Evolutionary conservation across 345 rosid genomes (phyloP).

Genomic region (Citropsis articulata): DNA sequence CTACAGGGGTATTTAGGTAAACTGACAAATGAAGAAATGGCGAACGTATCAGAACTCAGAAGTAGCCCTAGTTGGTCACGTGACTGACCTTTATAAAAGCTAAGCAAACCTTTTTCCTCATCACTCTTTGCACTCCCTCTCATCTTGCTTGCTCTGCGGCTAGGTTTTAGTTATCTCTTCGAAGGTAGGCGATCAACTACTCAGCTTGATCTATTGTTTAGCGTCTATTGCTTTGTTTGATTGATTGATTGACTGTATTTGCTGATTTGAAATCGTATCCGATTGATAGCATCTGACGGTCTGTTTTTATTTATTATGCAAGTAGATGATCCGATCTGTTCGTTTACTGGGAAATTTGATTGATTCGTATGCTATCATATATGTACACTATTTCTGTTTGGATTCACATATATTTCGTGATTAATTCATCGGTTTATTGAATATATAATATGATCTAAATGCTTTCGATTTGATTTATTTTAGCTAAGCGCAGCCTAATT

Average conservation of each 20-base stretch:
- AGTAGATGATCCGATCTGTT: background rate
- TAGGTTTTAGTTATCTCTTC: background rate
- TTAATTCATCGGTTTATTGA: background rate
- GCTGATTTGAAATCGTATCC: no score
- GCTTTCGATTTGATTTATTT: background rate
- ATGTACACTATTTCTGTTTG: background rate
- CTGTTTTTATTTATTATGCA: no score
- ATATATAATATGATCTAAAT: background rate
- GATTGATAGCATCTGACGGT: background rate
- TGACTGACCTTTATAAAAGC: background rate
- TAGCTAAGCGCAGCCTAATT: background rate
- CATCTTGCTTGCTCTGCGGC: background rate
- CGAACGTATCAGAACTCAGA: background rate
- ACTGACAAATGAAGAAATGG: background rate
- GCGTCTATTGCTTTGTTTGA: background rate
- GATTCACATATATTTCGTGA: background rate
- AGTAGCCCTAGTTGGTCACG: constrained; percentile 1
- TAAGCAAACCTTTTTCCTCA: background rate
- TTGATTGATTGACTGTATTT: background rate
- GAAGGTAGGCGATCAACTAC: background rate
- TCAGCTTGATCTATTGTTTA: background rate
- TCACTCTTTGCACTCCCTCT: background rate
- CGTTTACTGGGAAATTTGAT: background rate
- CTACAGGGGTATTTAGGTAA: background rate
- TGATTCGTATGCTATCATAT: background rate